These are phyloP conservation scores for Heritiera fomes DNA, from an alignment of 345 rosid genomes.

Conservation along the genomic window DNA sequence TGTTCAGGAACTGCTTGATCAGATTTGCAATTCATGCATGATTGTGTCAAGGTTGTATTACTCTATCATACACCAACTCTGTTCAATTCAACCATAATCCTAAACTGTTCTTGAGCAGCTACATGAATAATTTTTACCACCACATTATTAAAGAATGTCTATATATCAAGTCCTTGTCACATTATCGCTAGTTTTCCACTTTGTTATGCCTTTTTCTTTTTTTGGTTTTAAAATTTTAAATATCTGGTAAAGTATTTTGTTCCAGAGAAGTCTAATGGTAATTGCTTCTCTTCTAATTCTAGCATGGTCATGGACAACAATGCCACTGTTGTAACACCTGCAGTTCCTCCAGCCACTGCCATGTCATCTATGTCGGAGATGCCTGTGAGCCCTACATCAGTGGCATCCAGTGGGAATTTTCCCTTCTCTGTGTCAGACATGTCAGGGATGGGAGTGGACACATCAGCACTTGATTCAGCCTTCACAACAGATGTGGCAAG, in stretches of 20 bases:
- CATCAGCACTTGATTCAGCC: conserved; percentile 82
- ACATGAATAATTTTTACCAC: not conserved
- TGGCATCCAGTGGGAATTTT: conserved; percentile 84
- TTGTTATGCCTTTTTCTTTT: not conserved
- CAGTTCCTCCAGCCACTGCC: conserved; percentile 61
- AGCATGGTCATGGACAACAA: conserved; percentile 77
- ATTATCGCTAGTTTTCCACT: not conserved
- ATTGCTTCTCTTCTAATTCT: conserved; percentile 33
- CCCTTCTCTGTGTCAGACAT: conserved; percentile 86
- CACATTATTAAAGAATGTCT: not conserved
- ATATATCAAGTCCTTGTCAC: not conserved
- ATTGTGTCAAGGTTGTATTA: not conserved
- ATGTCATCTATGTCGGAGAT: conserved; percentile 83
- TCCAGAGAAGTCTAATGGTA: conserved; percentile 22
- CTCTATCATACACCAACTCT: not conserved
- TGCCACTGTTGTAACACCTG: conserved; percentile 56
- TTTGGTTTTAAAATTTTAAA: not conserved
- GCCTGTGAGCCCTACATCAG: conserved; percentile 94
- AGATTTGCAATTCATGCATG: conserved; percentile 15
- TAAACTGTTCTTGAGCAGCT: not conserved
- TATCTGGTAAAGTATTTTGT: conserved; percentile 11
- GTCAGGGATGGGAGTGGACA: conserved; percentile 89
- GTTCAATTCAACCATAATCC: not conserved
- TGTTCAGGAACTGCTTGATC: not conserved
- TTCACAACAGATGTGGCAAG: conserved; percentile 88